Percentiles rank a stretch among this genome's conserved stretches.
phyloP scores from a whole-genome alignment of 768 basidiomycete species.

The Xerocomus spinulosus region DNA sequence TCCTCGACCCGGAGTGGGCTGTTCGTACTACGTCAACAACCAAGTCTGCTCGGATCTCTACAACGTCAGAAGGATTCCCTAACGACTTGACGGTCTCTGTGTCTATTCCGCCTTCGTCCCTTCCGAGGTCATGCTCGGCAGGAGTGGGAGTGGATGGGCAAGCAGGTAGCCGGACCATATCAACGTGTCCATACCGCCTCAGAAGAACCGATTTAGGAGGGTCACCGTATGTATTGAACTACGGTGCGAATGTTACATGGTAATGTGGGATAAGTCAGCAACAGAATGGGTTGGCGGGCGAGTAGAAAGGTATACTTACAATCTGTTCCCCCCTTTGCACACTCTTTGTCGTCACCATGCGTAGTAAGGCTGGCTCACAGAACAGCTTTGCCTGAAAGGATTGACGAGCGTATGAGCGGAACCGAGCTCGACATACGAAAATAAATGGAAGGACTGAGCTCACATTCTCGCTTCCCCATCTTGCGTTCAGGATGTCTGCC shows the following conservation, averaged over 20 bases:
- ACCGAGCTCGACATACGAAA: too few relatives aligned
- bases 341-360: slow-evolving; percentile 74
- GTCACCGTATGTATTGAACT: slow-evolving; percentile 97
- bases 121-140: slow-evolving; percentile 7
- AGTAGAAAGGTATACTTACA: slow-evolving; percentile 41
- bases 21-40: slow-evolving; percentile 42
- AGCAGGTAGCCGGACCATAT: slow-evolving; percentile 55
- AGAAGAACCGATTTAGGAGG: slow-evolving; percentile 90
- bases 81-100: slow-evolving; percentile 8
- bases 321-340: slow-evolving; percentile 85
- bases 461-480: slow-evolving; percentile 81
- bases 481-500: slow-evolving; percentile 94
- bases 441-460: slow-evolving; percentile 25
- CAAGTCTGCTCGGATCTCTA: slow-evolving; percentile 71
- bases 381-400: slow-evolving; percentile 72
- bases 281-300: not conserved
- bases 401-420: too few relatives aligned
- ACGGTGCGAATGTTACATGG: too few relatives aligned
- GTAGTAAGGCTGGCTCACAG: slow-evolving; percentile 64
- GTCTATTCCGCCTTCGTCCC: slow-evolving; percentile 14
- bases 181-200: slow-evolving; percentile 92
- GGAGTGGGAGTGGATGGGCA: not conserved
- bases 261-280: not conserved
- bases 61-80: slow-evolving; percentile 79
- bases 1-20: slow-evolving; percentile 10